Evolutionary conservation across 805 yeast genomes (phyloP).

Genomic region (Hagleromyces aurorensis): DNA sequence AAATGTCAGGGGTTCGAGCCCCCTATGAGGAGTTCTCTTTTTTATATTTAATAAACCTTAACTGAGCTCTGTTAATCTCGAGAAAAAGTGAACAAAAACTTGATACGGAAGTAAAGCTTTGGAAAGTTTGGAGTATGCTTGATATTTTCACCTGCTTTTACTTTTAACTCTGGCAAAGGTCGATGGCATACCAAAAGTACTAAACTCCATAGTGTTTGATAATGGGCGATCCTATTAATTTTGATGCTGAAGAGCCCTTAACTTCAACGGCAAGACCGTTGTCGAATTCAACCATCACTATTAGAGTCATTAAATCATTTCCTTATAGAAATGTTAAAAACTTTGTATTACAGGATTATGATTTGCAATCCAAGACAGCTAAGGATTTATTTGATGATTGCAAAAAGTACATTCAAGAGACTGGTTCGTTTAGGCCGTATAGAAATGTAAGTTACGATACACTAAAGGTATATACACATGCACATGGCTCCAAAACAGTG

Average conservation of each 20-base stretch:
- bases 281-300: constrained; percentile 64
- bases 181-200: not conserved
- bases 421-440: constrained; percentile 73
- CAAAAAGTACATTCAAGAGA: constrained; percentile 38
- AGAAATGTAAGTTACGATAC: constrained; percentile 68
- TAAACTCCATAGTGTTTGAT: not conserved
- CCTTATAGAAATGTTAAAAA: constrained; percentile 84
- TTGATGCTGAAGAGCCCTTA: constrained; percentile 57
- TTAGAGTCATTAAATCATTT: constrained; percentile 84
- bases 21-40: constrained; percentile 40
- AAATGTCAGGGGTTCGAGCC: constrained; percentile 46
- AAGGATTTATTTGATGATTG: constrained; percentile 50
- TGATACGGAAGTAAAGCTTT: not conserved
- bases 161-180: not conserved
- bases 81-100: not conserved
- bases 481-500: constrained; percentile 91
- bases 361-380: constrained; percentile 64
- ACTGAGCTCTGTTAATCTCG: not conserved
- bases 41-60: constrained; percentile 7
- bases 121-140: not conserved
- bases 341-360: constrained; percentile 57
- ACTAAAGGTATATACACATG: constrained; percentile 83
- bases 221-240: constrained; percentile 22
- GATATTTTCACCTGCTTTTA: not conserved
- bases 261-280: constrained; percentile 70